Base-by-base conservation (phyloP, 148 eudicot species). In the Hydrangea macrophylla region DNA sequence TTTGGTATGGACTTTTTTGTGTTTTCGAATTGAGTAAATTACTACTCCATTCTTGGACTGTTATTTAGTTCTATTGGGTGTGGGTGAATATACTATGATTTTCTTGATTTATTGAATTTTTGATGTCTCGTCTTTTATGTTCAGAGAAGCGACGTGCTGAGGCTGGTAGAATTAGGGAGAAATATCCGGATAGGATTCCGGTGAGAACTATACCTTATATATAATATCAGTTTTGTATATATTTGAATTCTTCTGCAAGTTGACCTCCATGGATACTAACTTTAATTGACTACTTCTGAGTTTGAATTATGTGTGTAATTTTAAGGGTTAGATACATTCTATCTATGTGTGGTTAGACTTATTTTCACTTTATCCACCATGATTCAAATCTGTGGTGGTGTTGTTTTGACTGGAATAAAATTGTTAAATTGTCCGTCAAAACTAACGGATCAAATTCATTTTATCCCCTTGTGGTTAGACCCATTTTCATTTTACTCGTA, bases 81-180 rank as follows among this genome's bases (percentile, higher is more conserved):
- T 42, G 25, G 33, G 25, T 69, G 20, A 20, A 54, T 54, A 40
- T 11, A 31, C 3, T 9, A 9, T 24, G 0, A 17, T 56, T 23
- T 35, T 64, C 5, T 33, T 36, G 4, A 53, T 28, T 30, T 45
- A 37, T 20, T 39, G 32, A 60, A 7, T 30, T 61, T 31, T 20
- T 7, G 15, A 26, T 23, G 24, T 42, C 64, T n/a, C n/a, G n/a
- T n/a, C 53, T 71, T 27, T 71, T 59, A 20, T 55, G 23, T 74
- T 64, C 83, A 90, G 97, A 86, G 77, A 90, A 90, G 83, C 84
- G 97, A 67, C 82, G 86, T 18, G 96, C 96, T 5, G 96, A 90
- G 79, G 89, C 96, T 68, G 85, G 85, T 0, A 85, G 96, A 76
- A 90, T 90, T 58, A 85, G 96, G 81, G 96, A 87, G 72, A 90